Evolutionary conservation across 129 eudicot genomes (phyloP), one percentile per base, ranked within the genome.

Genomic region (Artemisia tridentata): DNA sequence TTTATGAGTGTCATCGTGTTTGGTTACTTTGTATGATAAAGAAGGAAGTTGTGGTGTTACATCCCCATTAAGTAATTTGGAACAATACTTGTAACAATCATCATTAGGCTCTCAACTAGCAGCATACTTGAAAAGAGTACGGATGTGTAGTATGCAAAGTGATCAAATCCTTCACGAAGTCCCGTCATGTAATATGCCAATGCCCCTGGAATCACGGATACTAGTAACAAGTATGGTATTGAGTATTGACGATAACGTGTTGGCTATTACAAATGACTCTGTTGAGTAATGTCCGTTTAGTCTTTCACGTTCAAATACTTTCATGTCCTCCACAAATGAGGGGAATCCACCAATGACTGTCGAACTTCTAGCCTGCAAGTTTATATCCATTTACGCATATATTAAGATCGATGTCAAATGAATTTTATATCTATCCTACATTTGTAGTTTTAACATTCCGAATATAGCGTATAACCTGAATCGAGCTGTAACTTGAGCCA

Each of bases 321-420:
- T 89, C 95, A 90, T 84, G 76, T 90, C 95, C 69, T 90, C 91
- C 51, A 85, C 97, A 55, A 87, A 90, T 20, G 97, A 90, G 59
- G 95, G 97, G 79, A 90, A 90, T 61, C 95, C 95, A 0, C 97
- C 95, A 23, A 90, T 90, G n/a, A n/a, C n/a, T n/a, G n/a, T 79
- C n/a, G 91, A 78, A 55, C 88, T 83, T 73, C 87, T 86, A 68
- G 88, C 93, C 96, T 89, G 83, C 52, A 19, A 59, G 29, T 20
- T 72, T 12, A 60, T 16, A 41, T 11, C 55, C 25, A 41, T 53
- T n/a, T 20, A 11, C 29, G 34, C 38, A 53, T 69, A 34, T 34
- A 6, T 34, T 50, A 25, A 25, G 27, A 31, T 61, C 67, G 31
- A 29, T 61, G 19, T 3, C 43, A 56, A 2, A 21, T 19, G 71